A percentile compares a stretch with the other conserved stretches of the same genome.
Evolutionary conservation across 1,139 yeast species (phyloP).

Genomic region (Lodderomyces orthopsilosis): DNA sequence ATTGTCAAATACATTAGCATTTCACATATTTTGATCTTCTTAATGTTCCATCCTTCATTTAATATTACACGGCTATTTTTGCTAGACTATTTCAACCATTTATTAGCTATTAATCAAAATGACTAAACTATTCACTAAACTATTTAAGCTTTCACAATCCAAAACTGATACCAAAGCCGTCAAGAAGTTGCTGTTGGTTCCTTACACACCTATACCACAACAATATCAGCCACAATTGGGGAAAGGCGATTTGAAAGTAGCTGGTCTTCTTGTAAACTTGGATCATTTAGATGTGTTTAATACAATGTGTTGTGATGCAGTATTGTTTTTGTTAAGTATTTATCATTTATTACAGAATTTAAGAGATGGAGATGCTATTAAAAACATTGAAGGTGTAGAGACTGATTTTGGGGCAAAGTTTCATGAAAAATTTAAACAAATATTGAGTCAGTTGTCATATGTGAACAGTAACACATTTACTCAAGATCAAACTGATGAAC

Average conservation of each 20-base stretch:
- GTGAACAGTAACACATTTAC: neutral
- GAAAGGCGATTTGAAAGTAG: conserved; percentile 1
- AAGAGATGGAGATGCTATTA: conserved; percentile 3
- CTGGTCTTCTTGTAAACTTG: neutral
- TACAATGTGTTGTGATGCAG: conserved; percentile 2
- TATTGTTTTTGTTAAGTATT: conserved; percentile 1
- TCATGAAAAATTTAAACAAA: conserved; percentile 6
- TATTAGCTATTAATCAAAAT: neutral
- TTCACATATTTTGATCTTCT: neutral
- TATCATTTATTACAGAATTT: conserved; percentile 5
- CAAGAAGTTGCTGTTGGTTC: neutral
- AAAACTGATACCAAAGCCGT: neutral
- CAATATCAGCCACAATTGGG: conserved; percentile 4
- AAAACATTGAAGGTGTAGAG: neutral
- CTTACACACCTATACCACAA: conserved; percentile 5
- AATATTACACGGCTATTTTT: no score
- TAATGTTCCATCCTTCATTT: no score
- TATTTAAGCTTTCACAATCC: neutral
- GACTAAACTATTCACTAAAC: neutral
- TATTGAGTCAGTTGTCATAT: conserved; percentile 3
- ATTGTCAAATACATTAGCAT: neutral
- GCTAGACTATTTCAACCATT: neutral
- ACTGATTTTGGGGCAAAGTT: conserved; percentile 5
- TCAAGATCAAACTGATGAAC: neutral
- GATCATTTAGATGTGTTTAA: conserved; percentile 3